Evolutionary conservation across 805 yeast genomes (phyloP), one percentile per base, ranked within the genome.

Genomic region (Teunomyces funiuensis): DNA sequence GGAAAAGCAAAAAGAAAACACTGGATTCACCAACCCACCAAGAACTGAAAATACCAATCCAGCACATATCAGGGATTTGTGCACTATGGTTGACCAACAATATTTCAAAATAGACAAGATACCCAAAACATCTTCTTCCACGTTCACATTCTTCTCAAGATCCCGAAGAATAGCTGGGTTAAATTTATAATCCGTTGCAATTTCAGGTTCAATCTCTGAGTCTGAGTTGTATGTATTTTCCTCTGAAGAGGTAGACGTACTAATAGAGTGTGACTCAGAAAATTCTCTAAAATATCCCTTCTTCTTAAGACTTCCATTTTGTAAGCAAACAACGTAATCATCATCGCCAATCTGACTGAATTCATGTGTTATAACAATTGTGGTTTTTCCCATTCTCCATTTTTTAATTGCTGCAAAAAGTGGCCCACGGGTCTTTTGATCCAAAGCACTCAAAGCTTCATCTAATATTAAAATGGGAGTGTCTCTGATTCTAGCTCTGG

Each of bases 391-490:
- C 6, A 46, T 43, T 50, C 98, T 73, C 83, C 85, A 81, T 3
- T 48, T 41, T 40, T 77, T 74, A 9, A 93, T 69, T 0, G 72
- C 71, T 2, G 63, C 56, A 53, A 83, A 59, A 4, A 88, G 58
- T 3, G 55, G 41, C 0, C 63, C 61, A 45, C 82, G 71, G 31
- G 74, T 73, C 0, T 51, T 52, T 2, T 63, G 57, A 57, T 93
- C 97, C 42, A 93, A 63, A 0, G 97, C 97, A 37, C 93, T 83
- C 2, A 87, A 66, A 3, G 93, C 77, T 58, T 93, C 99, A 64
- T 93, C 99, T 19, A 90, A 65, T 2, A 93, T 75, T 44, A 91
- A 63, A 4, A 93, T 74, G 0, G 90, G 87, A 0, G 95, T 62
- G 53, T 93, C 76, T 46, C 88, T 71, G 3, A 89, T 44, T 42